Conservation (phyloP, 176 grass and related monocot genomes). For the Themeda triandra region DNA sequence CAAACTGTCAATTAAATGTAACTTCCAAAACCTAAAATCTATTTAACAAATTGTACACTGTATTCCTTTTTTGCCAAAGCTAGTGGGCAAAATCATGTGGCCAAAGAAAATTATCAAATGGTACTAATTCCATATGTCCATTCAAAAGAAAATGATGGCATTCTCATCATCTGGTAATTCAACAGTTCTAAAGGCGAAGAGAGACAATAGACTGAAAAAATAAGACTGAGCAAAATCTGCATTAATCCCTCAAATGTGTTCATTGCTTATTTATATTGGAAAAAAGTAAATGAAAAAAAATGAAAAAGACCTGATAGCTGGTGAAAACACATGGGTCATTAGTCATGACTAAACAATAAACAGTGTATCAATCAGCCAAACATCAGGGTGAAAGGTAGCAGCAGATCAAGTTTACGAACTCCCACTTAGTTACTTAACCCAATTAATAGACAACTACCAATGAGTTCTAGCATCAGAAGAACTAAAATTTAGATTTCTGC, state of each 20-base stretch:
- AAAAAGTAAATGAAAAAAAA: not conserved
- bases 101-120: not conserved
- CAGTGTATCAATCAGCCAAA: not conserved
- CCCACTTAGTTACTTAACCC: not conserved
- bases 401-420: slow-evolving; percentile 2
- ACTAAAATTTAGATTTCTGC: slow-evolving; percentile 16
- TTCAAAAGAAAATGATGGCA: not conserved
- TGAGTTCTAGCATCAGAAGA: not conserved
- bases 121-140: not conserved
- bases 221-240: not conserved
- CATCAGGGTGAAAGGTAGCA: not conserved
- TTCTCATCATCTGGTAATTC: not conserved
- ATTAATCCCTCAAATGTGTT: too few relatives aligned
- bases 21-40: not conserved
- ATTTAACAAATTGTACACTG: not conserved
- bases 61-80: not conserved
- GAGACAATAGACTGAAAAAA: not conserved
- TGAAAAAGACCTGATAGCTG: not conserved
- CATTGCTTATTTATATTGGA: not conserved
- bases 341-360: not conserved
- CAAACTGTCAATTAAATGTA: not conserved
- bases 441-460: not conserved
- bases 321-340: not conserved
- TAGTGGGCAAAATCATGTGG: not conserved
- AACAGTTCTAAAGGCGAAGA: not conserved